phyloP scores from a whole-genome alignment of 2,329 filamentous ascomycete genomes.

The Pleurostoma richardsiae region DNA sequence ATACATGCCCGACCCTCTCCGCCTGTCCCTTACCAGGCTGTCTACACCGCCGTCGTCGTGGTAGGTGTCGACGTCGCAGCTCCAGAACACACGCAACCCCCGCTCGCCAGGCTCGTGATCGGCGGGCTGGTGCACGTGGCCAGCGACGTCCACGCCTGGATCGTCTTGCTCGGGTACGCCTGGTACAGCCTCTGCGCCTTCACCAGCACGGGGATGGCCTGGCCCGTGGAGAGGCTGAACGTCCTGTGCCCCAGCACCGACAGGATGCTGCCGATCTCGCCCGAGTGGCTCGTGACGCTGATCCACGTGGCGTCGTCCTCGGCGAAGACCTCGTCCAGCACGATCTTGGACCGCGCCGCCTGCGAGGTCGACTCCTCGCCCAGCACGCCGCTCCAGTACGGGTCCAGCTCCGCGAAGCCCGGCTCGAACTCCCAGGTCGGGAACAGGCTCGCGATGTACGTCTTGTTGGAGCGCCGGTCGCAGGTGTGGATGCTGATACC shows the following conservation, averaged over 20 bases:
- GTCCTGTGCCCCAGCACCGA: slow-evolving; percentile 43
- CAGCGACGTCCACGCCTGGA: slow-evolving; percentile 28
- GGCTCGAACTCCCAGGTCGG: slow-evolving; percentile 52
- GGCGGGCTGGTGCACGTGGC: slow-evolving; percentile 39
- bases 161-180: slow-evolving; percentile 21
- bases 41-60: neutral
- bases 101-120: slow-evolving; percentile 31
- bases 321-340: slow-evolving; percentile 53
- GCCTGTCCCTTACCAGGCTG: neutral
- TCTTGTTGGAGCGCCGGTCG: slow-evolving; percentile 53
- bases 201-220: slow-evolving; percentile 63
- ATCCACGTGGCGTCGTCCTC: slow-evolving; percentile 49
- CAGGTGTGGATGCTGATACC: slow-evolving; percentile 65
- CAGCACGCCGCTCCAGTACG: slow-evolving; percentile 35
- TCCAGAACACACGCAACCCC: slow-evolving; percentile 29
- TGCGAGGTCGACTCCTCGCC: slow-evolving; percentile 42
- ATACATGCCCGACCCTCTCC: neutral
- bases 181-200: slow-evolving; percentile 42
- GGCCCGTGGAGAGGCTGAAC: slow-evolving; percentile 61
- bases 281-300: slow-evolving; percentile 56
- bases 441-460: slow-evolving; percentile 45
- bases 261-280: slow-evolving; percentile 48
- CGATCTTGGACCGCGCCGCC: slow-evolving; percentile 38
- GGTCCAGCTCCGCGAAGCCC: slow-evolving; percentile 53
- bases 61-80: neutral